Base-by-base conservation (phyloP, 352 stramenopile species). In the Pythium apleroticum region DNA sequence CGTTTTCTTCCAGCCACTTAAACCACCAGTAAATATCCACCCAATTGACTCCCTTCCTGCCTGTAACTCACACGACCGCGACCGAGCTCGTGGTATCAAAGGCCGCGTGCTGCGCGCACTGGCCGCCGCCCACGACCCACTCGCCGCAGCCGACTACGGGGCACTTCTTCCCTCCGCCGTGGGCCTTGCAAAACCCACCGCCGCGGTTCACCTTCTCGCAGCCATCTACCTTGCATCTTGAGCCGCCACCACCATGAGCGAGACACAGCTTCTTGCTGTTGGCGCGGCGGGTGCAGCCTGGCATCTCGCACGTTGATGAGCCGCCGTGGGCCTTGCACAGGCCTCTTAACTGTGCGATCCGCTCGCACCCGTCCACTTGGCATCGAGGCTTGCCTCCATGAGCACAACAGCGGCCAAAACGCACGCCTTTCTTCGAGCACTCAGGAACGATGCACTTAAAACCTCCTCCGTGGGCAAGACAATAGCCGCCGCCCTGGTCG, bases 251-350 rank as follows among this genome's bases (percentile, higher is more conserved):
- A 43, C 88, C 88, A 55, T 96, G 88, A 25, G 75, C 77, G 63
- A 93, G 95, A 61, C 88, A 96, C 55, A 76, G 78, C 14, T 88
- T 88, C n/a, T 84, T 82, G 48, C 80, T 89, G 54, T 88, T 92
- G 52, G 84, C 84, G 35, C 87, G 85, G 37, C 85, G 82, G 27
- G 68, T 77, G 57, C 86, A 95, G 19, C 78, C 79, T 0, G 75
- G 61, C 37, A 78, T 75, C 50, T 77, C 78, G 52, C 86, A 95
- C 45, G 67, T 78, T 53, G 86, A 77, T 10, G 77, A 88, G 9
- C 87, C 88, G 37, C 88, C 88, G 53, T 96, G 88, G 30, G 75
- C 74, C 62, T 95, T 96, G 66, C 88, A 96, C 22, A 94, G 63
- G 9, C 86, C 78, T 31, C 74, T 77, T 22, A 82, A 61, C 72